phyloP scores from a whole-genome alignment of 805 yeast species.

The Komagataella pastoris region DNA sequence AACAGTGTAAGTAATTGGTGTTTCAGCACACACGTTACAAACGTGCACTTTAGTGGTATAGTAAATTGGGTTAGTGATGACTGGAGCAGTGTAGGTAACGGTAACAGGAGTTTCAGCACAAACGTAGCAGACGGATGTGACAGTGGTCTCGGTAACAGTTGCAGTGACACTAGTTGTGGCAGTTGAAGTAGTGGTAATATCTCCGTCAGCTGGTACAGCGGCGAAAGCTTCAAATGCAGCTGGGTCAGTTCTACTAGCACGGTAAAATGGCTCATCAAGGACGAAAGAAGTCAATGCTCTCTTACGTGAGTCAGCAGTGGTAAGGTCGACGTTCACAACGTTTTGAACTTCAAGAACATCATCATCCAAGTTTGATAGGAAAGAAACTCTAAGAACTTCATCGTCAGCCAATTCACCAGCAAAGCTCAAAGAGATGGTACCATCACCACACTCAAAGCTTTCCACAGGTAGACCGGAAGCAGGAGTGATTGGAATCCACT shows the following conservation, averaged over 20 bases:
- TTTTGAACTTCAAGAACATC: not conserved
- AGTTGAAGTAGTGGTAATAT: not conserved
- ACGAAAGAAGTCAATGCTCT: not conserved
- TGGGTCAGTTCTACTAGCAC: not conserved
- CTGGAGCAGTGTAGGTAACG: not conserved
- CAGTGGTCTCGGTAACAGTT: not conserved
- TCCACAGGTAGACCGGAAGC: not conserved
- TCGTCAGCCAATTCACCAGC: not conserved
- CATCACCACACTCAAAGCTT: not conserved
- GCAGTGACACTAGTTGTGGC: not conserved
- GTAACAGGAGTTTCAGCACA: not conserved
- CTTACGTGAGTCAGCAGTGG: not conserved
- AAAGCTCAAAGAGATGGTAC: not conserved
- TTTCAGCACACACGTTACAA: not conserved
- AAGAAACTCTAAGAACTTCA: not conserved
- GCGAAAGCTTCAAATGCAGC: not conserved
- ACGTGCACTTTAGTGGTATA: not conserved
- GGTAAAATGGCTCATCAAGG: not conserved
- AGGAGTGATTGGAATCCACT: not conserved
- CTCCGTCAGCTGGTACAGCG: not conserved
- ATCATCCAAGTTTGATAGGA: not conserved
- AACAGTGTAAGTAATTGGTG: not conserved
- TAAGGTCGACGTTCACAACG: not conserved
- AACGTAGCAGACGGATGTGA: not conserved
- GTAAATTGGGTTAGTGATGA: not conserved